Evolutionary conservation across 371 early-diverging fungal species (phyloP).

Genomic region (Syncephalastrum sp.): DNA sequence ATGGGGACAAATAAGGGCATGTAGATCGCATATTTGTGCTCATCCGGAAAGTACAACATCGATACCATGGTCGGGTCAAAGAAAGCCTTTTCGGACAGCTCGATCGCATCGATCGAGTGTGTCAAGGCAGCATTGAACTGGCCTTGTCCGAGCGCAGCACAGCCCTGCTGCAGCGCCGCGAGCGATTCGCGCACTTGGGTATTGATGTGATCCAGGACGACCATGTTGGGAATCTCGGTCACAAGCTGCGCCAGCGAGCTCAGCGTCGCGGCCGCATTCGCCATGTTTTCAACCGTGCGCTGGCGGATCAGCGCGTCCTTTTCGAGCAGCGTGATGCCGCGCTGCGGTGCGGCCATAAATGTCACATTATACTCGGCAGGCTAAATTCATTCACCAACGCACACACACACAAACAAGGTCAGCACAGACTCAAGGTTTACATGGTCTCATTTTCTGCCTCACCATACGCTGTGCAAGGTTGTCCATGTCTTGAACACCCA

Average conservation of each 20-base stretch:
- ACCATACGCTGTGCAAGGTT: not conserved
- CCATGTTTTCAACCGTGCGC: conserved; percentile 69
- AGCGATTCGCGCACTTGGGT: conserved; percentile 52
- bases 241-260: conserved; percentile 79
- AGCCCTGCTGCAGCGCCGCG: conserved; percentile 21
- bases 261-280: conserved; percentile 72
- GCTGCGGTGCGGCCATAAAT: conserved; percentile 16
- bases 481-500: conserved; percentile 68
- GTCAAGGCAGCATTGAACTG: conserved; percentile 48
- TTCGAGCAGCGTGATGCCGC: conserved; percentile 64
- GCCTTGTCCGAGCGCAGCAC: conserved; percentile 22
- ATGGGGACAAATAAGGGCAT: conserved; percentile 96
- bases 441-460: not conserved
- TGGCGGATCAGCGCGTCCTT: conserved; percentile 68
- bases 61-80: conserved; percentile 97
- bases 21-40: conserved; percentile 96
- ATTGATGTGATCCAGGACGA: conserved; percentile 83
- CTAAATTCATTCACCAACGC: not conserved
- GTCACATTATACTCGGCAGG: conserved; percentile 14
- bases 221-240: conserved; percentile 85
- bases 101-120: conserved; percentile 63
- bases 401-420: not conserved
- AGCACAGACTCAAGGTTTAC: not conserved
- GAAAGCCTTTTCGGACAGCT: conserved; percentile 83
- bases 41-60: conserved; percentile 95